Evolutionary conservation across 371 early-diverging fungal species (phyloP).

Genomic region (Entomophthora muscae): DNA sequence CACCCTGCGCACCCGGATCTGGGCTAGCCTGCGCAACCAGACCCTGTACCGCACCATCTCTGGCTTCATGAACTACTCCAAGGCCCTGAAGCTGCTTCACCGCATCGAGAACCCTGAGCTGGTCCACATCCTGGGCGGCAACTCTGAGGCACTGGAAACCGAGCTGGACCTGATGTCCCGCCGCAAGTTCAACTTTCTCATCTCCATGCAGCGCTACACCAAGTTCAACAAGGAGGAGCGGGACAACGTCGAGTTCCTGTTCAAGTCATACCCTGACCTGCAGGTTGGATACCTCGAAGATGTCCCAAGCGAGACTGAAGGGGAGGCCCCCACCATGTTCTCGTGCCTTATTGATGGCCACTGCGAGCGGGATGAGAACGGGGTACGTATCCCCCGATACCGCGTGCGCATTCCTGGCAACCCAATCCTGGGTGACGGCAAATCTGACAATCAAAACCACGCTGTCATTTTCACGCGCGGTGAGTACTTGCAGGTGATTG

Average conservation of each 20-base stretch:
- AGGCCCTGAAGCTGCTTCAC: constrained; percentile 62
- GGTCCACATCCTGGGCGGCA: constrained; percentile 34
- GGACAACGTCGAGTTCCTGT: constrained; percentile 59
- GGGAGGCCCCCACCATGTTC: constrained; percentile 34
- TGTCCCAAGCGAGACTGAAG: constrained; percentile 9
- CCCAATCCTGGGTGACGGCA: constrained; percentile 81
- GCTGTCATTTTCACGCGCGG: constrained; percentile 73
- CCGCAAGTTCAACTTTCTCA: constrained; percentile 67
- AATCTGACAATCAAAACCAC: constrained; percentile 82
- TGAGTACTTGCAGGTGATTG: constrained; percentile 66
- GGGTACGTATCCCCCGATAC: constrained; percentile 51
- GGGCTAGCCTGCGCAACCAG: constrained; percentile 81
- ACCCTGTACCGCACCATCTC: constrained; percentile 77
- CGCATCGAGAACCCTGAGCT: constrained; percentile 69
- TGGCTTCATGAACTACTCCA: constrained; percentile 80
- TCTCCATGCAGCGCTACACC: constrained; percentile 77
- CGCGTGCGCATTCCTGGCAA: constrained; percentile 68
- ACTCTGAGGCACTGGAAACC: constrained; percentile 39
- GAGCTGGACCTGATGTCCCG: constrained; percentile 44
- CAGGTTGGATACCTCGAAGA: constrained; percentile 73
- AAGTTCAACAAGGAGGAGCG: constrained; percentile 55
- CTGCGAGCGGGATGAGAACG: constrained; percentile 37
- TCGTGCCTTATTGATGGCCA: constrained; percentile 59
- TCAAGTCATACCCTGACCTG: constrained; percentile 57
- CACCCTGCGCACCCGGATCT: constrained; percentile 69